Evolutionary conservation across 257 asterid genomes (phyloP), one percentile per base, ranked within the genome.

Genomic region (Paulownia fortunei): DNA sequence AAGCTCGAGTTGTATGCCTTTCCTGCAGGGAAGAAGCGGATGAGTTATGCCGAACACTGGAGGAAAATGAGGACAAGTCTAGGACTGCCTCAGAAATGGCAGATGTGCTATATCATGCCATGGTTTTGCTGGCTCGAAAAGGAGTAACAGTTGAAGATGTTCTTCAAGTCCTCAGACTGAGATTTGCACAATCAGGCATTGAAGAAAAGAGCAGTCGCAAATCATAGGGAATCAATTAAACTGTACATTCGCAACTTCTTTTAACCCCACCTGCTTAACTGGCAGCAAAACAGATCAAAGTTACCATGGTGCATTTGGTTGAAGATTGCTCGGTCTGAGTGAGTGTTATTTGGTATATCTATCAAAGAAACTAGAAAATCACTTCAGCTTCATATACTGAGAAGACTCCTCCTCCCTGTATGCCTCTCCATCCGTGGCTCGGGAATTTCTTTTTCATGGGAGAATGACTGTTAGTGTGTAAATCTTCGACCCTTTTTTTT

Each of bases 81-180:
- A 80, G 98, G 74, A 87, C 92, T 56, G 92, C 89, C 34, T 89
- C 97, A 0, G 98, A 95, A 76, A 91, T 93, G 94, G 97, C 93
- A 0, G 97, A 95, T 63, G 85, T 95, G 74, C 86, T 93, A 10
- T 91, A 91, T 79, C 98, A 93, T 74, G 56, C 94, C 64, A 88
- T 93, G 96, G 98, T 91, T 72, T 83, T 95, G 80, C 83, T 95
- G 51, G 84, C 89, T 37, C 78, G 63, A n/a, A 90, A 84, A 80
- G 98, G 86, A 49, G 97, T 91, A 3, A 84, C 89, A 80, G 8
- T 93, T 0, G 97, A 93, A 85, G 97, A 93, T n/a, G 96, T 87
- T 77, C 84, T 93, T 61, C 83, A 89, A 75, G 89, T 89, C 30
- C 87, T 95, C 19, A 87, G 99, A 76, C 74, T 85, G 37, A 87